A percentile compares a stretch with the other conserved stretches of the same genome.
Conservation (phyloP, 2,329 filamentous ascomycete genomes). For the Apiospora malaysiana region DNA sequence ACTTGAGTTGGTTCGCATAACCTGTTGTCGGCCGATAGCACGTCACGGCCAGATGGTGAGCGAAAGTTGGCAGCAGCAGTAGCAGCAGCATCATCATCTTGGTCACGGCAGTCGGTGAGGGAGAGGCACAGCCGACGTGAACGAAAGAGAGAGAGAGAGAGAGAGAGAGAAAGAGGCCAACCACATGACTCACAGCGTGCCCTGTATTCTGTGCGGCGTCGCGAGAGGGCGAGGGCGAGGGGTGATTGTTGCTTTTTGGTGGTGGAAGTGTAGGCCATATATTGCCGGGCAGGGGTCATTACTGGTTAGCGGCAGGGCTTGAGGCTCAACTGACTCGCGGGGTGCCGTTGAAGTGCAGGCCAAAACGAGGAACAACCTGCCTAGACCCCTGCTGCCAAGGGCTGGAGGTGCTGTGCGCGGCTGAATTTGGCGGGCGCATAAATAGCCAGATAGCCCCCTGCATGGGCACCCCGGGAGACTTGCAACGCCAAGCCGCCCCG, state of each 20-base stretch:
- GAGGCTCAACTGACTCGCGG: conserved; percentile 3
- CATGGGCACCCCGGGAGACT: conserved; percentile 2
- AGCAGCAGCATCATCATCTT: too few species aligned
- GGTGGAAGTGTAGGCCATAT: neutral
- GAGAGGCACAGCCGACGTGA: neutral
- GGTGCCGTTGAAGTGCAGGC: too few species aligned
- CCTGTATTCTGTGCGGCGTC: neutral
- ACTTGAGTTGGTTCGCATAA: neutral
- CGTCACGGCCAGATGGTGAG: neutral
- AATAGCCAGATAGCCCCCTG: neutral
- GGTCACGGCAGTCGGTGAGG: neutral
- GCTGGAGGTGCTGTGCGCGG: neutral
- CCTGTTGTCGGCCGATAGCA: neutral
- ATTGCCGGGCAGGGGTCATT: neutral
- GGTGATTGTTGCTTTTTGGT: neutral
- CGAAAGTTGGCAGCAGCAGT: neutral
- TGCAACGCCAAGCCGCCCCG: neutral
- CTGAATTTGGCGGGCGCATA: neutral
- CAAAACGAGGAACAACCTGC: neutral
- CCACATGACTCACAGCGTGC: neutral
- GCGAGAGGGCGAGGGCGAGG: neutral
- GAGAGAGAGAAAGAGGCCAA: neutral
- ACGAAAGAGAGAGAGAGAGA: neutral
- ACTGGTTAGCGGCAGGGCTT: neutral
- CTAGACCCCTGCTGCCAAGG: neutral